These are phyloP conservation scores for Cryphonectria naterciae DNA, from an alignment of 2,329 filamentous ascomycete genomes.

Conservation along the genomic window DNA sequence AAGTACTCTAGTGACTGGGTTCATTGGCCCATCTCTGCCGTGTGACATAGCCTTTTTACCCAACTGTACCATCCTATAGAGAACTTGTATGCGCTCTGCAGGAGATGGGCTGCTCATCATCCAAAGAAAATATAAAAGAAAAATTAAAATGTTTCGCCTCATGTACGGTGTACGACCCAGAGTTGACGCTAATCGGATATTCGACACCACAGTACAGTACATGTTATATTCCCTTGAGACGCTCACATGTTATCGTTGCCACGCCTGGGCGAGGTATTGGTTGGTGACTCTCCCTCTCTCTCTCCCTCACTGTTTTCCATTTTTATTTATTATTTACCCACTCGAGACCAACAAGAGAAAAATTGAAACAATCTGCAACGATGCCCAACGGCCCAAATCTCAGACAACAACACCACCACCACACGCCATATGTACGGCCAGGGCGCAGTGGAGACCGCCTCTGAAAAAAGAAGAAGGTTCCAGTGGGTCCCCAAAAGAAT, in stretches of 20 bases:
- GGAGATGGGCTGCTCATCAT: background rate
- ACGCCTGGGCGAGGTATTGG: background rate
- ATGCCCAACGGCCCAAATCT: background rate
- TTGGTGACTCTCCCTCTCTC: background rate
- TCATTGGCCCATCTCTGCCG: background rate
- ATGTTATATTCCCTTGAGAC: background rate
- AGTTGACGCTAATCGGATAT: background rate
- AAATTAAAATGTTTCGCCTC: background rate
- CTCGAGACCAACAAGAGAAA: background rate
- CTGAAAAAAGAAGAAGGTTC: background rate
- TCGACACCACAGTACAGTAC: background rate
- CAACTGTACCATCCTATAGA: background rate
- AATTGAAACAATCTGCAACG: background rate
- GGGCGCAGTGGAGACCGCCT: background rate
- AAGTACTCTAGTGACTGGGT: background rate
- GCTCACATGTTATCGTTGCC: background rate
- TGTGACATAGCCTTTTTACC: background rate
- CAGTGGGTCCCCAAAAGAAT: background rate
- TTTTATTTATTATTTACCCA: background rate
- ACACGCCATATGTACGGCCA: background rate
- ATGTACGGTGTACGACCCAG: background rate
- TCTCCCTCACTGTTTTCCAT: background rate
- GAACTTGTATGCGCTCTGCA: background rate
- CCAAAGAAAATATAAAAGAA: background rate
- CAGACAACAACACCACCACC: background rate